A percentile compares a stretch with the other conserved stretches of the same genome.
phyloP scores from a whole-genome alignment of 176 grass and related monocot species.

The Eragrostis curvula region DNA sequence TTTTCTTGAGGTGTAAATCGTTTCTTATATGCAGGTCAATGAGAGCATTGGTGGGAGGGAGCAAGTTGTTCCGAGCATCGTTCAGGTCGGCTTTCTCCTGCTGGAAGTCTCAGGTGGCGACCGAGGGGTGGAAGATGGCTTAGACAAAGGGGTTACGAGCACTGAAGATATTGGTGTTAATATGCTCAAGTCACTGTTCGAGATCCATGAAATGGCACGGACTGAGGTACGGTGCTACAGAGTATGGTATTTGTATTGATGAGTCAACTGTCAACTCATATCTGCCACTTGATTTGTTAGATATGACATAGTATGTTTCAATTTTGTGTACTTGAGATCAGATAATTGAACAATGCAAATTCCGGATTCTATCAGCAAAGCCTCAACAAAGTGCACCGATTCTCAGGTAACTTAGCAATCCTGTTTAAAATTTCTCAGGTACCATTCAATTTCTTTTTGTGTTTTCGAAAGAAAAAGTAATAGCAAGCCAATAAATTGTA shows the following conservation, averaged over 20 bases:
- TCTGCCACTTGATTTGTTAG: slow-evolving; percentile 24
- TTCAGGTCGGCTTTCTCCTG: slow-evolving; percentile 77
- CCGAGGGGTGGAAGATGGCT: slow-evolving; percentile 28
- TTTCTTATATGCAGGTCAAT: slow-evolving; percentile 56
- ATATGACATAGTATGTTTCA: slow-evolving; percentile 17
- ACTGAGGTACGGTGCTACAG: slow-evolving; percentile 52
- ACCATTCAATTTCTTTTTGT: not conserved
- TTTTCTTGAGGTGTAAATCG: slow-evolving; percentile 13
- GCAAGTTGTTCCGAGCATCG: slow-evolving; percentile 74
- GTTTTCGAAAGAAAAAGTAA: not conserved
- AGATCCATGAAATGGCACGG: slow-evolving; percentile 71
- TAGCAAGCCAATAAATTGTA: not conserved
- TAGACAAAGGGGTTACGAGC: slow-evolving; percentile 43
- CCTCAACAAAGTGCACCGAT: slow-evolving; percentile 64
- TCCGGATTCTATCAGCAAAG: slow-evolving; percentile 79
- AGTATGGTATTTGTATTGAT: not conserved
- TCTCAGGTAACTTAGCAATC: slow-evolving; percentile 51
- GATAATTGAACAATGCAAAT: slow-evolving; percentile 69
- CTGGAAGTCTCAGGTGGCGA: slow-evolving; percentile 61
- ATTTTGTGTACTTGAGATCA: slow-evolving; percentile 23
- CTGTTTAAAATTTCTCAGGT: slow-evolving; percentile 21
- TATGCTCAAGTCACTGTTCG: slow-evolving; percentile 84
- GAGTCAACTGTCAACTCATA: not conserved
- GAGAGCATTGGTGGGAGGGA: slow-evolving; percentile 80
- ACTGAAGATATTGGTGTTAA: slow-evolving; percentile 65